A percentile compares a stretch with the other conserved stretches of the same genome.
Evolutionary conservation across 75 land plant genomes (phyloP).

Genomic region (Sequoiadendron giganteum): DNA sequence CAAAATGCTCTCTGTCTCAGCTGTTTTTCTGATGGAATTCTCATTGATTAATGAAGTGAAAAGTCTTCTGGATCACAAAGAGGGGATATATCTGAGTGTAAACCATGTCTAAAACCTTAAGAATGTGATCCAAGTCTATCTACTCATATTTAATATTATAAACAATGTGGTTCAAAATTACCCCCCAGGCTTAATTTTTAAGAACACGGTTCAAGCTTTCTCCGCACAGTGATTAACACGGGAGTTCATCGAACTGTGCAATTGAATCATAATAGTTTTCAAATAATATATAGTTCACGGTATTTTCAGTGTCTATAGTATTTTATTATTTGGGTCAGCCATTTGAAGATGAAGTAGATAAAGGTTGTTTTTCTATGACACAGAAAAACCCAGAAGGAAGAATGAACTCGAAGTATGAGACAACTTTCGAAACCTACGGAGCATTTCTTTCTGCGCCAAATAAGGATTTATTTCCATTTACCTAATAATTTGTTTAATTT

Average conservation of each 20-base stretch:
- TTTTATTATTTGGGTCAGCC: neutral
- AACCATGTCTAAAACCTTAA: neutral
- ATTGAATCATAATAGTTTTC: neutral
- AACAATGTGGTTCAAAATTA: too few species aligned
- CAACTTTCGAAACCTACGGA: neutral
- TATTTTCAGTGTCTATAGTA: neutral
- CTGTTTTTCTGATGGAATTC: neutral
- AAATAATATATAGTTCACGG: neutral
- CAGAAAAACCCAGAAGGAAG: neutral
- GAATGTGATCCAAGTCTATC: neutral
- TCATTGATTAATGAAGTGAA: neutral
- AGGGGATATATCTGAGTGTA: neutral
- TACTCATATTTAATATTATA: neutral
- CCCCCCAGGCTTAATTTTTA: neutral
- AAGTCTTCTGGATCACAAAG: too few species aligned
- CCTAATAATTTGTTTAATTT: neutral
- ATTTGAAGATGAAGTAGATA: too few species aligned
- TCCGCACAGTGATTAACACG: neutral
- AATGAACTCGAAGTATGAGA: neutral
- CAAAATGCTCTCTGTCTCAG: neutral
- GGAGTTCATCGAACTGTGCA: neutral
- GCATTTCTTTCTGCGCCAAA: neutral
- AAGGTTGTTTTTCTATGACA: neutral
- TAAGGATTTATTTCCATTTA: neutral
- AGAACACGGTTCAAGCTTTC: neutral